Evolutionary conservation across 768 basidiomycete species (phyloP).

Genomic region (Leccinellum rugosiceps): DNA sequence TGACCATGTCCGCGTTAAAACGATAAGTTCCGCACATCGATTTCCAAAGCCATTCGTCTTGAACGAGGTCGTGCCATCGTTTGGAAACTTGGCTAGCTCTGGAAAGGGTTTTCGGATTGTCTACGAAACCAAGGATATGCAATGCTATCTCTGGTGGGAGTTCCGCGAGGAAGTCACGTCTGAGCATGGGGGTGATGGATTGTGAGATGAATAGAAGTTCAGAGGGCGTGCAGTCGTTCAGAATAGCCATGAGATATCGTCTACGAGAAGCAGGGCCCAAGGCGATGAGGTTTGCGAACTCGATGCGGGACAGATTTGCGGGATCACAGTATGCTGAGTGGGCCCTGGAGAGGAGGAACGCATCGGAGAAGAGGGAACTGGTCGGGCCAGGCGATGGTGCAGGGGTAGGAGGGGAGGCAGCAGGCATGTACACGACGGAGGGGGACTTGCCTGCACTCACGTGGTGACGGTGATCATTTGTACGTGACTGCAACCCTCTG

Average conservation of each 20-base stretch:
- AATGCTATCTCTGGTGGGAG: conserved; percentile 70
- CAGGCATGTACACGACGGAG: conserved; percentile 48
- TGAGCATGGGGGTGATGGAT: conserved; percentile 60
- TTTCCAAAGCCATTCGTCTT: conserved; percentile 82
- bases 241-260: conserved; percentile 48
- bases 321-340: conserved; percentile 18
- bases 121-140: conserved; percentile 72
- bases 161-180: conserved; percentile 55
- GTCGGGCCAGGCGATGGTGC: conserved; percentile 57
- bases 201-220: conserved; percentile 68
- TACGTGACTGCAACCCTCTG: conserved; percentile 12
- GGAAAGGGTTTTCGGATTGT: conserved; percentile 69
- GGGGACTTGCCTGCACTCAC: conserved; percentile 16
- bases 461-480: conserved; percentile 15
- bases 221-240: conserved; percentile 51
- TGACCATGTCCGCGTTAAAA: conserved; percentile 34
- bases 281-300: conserved; percentile 31
- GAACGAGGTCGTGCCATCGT: conserved; percentile 65
- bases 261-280: conserved; percentile 43
- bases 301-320: conserved; percentile 27
- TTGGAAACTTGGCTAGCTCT: conserved; percentile 68
- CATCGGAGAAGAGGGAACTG: conserved; percentile 43
- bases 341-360: conserved; percentile 19
- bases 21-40: conserved; percentile 61
- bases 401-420: conserved; percentile 58